Conservation (phyloP, 352 stramenopile genomes). For the Phytophthora niederhauseri region DNA sequence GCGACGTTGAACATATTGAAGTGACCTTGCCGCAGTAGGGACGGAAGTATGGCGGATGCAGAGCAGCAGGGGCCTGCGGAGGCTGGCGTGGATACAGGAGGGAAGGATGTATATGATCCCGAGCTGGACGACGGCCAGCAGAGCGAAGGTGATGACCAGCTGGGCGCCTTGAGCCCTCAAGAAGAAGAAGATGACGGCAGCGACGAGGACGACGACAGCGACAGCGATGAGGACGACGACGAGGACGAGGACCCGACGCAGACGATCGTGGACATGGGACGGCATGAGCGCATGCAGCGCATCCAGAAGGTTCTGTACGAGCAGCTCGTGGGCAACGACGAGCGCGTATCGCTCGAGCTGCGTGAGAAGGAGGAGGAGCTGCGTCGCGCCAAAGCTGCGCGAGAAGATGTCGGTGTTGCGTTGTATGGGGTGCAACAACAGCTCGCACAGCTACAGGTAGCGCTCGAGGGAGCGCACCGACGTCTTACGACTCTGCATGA, state of each 20-base stretch:
- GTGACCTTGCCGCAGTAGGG: background rate
- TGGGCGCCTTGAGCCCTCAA: constrained; percentile 4
- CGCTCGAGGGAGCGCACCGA: constrained; percentile 84
- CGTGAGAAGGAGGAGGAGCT: constrained; percentile 83
- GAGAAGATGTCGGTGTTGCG: constrained; percentile 92
- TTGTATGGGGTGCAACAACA: constrained; percentile 96
- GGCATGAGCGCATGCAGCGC: constrained; percentile 81
- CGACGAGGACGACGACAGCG: constrained; percentile 41
- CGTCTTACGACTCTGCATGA: constrained; percentile 72
- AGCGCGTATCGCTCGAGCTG: constrained; percentile 72
- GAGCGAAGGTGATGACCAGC: constrained; percentile 9
- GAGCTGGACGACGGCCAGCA: constrained; percentile 13
- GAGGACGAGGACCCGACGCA: constrained; percentile 71
- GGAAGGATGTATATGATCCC: constrained; percentile 8
- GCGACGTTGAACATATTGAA: constrained; percentile 1
- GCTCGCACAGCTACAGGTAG: constrained; percentile 92
- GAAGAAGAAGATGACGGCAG: constrained; percentile 44
- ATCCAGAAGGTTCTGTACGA: constrained; percentile 88
- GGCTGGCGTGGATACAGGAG: background rate
- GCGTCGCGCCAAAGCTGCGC: constrained; percentile 61
- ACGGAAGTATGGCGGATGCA: constrained; percentile 18
- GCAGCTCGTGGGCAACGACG: constrained; percentile 77
- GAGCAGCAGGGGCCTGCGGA: background rate
- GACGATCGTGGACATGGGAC: constrained; percentile 84
- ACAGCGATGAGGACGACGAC: constrained; percentile 60